Evolutionary conservation across 805 yeast genomes (phyloP).

Genomic region (Kregervanrija pseudodelftensis): DNA sequence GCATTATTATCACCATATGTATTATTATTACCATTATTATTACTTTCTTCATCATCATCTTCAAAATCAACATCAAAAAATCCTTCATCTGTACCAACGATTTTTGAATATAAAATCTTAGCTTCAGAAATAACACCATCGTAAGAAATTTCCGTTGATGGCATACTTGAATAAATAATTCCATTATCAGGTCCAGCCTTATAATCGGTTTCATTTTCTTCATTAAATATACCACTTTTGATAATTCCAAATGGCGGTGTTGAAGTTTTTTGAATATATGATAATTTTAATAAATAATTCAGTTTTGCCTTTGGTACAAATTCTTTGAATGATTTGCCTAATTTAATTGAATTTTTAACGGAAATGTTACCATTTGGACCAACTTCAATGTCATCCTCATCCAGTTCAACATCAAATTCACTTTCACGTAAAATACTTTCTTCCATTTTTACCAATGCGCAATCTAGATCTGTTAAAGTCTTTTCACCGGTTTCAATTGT

Average conservation of each 20-base stretch:
- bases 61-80: conserved; percentile 95
- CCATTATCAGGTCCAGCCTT: conserved; percentile 39
- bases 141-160: conserved; percentile 80
- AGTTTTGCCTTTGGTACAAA: conserved; percentile 67
- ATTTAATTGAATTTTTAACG: conserved; percentile 64
- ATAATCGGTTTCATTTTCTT: conserved; percentile 7
- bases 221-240: conserved; percentile 31
- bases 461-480: conserved; percentile 62
- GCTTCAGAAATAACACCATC: conserved; percentile 87
- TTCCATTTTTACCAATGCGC: conserved; percentile 77
- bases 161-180: conserved; percentile 49
- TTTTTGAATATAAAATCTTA: conserved; percentile 59
- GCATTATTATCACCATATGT: neutral
- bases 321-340: conserved; percentile 79
- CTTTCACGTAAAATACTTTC: conserved; percentile 75
- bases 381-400: conserved; percentile 42
- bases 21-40: conserved; percentile 1
- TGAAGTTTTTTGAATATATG: conserved; percentile 52
- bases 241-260: conserved; percentile 52
- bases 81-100: conserved; percentile 92
- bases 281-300: conserved; percentile 52
- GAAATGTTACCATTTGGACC: conserved; percentile 53
- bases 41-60: conserved; percentile 67
- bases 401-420: conserved; percentile 44
- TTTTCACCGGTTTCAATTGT: conserved; percentile 63